Conservation (phyloP, 148 eudicot species). For the Amaranthus cruentus region DNA sequence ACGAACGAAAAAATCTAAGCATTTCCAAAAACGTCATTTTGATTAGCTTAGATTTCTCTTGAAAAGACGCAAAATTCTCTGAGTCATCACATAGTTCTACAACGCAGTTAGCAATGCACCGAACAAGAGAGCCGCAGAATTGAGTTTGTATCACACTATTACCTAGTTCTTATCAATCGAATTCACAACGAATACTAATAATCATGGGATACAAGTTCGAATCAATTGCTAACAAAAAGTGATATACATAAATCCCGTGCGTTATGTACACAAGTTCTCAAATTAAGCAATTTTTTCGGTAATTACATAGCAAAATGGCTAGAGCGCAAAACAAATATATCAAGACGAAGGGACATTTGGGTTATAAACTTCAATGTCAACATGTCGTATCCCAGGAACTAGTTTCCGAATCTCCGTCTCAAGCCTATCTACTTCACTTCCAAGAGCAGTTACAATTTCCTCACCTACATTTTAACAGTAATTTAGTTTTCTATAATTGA, state of each 20-base stretch:
- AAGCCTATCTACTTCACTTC: conserved; percentile 94
- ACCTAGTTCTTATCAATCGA: too few relatives aligned
- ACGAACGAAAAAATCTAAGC: too few relatives aligned
- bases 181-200: too few relatives aligned
- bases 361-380: conserved; percentile 95
- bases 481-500: background rate
- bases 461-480: conserved; percentile 52
- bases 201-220: too few relatives aligned
- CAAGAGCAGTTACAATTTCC: conserved; percentile 89
- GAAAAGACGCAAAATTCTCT: too few relatives aligned
- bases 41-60: too few relatives aligned
- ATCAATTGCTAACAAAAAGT: background rate
- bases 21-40: too few relatives aligned
- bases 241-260: background rate
- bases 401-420: conserved; percentile 81
- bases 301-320: conserved; percentile 5
- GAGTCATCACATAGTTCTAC: too few relatives aligned
- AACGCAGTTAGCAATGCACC: too few relatives aligned
- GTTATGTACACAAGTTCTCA: conserved; percentile 6
- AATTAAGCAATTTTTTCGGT: background rate
- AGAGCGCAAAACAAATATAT: conserved; percentile 1
- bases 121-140: too few relatives aligned
- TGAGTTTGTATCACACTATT: too few relatives aligned
- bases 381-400: conserved; percentile 96
- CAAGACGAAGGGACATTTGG: conserved; percentile 53